phyloP scores from a whole-genome alignment of 179 eudicot genomes.

The Spinacia oleracea region DNA sequence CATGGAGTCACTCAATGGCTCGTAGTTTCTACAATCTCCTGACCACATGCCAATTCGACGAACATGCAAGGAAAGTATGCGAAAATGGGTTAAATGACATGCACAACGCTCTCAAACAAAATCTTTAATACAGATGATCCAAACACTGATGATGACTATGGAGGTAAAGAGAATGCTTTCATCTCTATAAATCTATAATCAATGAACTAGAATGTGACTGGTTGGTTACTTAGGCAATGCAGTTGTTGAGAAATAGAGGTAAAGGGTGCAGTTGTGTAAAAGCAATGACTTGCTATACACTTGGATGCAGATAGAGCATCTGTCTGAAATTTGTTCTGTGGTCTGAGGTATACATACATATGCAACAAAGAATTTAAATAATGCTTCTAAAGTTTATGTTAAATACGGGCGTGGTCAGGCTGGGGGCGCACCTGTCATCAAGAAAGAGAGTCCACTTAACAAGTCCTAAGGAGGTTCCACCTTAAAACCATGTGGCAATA shows the following conservation, averaged over 20 bases:
- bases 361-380: no score
- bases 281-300: background rate
- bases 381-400: background rate
- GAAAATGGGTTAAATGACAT: background rate
- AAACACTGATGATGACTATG: background rate
- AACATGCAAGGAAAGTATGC: background rate
- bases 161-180: background rate
- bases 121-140: background rate
- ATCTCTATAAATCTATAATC: no score
- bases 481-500: no score
- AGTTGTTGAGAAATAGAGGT: background rate
- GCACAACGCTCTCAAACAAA: background rate
- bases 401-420: no score
- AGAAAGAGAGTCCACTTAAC: no score
- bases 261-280: background rate
- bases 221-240: background rate
- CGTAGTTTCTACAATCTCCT: background rate
- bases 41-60: background rate
- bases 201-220: background rate
- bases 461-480: no score
- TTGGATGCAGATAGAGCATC: background rate
- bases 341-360: no score
- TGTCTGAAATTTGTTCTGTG: background rate
- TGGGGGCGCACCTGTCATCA: no score
- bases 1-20: slow-evolving; percentile 1